A percentile compares a stretch with the other conserved stretches of the same genome.
phyloP scores from a whole-genome alignment of 176 grass and related monocot species.

The Oryza rufipogon region DNA sequence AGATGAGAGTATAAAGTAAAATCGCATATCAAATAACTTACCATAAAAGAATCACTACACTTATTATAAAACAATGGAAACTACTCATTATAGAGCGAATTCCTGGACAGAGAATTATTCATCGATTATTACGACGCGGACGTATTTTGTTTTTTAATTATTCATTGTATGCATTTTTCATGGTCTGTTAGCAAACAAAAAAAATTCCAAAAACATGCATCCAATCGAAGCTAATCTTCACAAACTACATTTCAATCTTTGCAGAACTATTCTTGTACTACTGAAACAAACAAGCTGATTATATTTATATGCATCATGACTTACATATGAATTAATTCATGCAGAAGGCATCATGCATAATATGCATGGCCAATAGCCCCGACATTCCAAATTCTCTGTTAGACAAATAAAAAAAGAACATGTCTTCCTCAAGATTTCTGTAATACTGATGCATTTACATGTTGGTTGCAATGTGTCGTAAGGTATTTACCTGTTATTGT shows the following conservation, averaged over 20 bases:
- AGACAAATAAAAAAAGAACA: not conserved
- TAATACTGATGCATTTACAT: not conserved
- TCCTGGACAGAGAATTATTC: not conserved
- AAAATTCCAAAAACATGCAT: not conserved
- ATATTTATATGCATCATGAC: not conserved
- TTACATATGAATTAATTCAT: not conserved
- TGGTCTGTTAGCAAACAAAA: conserved; percentile 9
- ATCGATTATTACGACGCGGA: not conserved
- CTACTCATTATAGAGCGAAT: conserved; percentile 3
- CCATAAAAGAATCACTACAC: not conserved
- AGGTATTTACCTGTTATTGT: not conserved
- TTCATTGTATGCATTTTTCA: not conserved
- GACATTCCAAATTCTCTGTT: not conserved
- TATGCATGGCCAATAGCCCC: not conserved
- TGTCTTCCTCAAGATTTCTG: not conserved
- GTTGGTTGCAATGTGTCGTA: not conserved
- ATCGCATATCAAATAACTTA: not conserved
- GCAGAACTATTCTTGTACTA: not conserved
- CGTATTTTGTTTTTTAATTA: not conserved
- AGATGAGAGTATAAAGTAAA: conserved; percentile 2
- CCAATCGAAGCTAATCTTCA: not conserved
- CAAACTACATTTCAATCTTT: not conserved
- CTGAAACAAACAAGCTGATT: not conserved
- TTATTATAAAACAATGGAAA: not conserved
- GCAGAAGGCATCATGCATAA: not conserved